phyloP scores from a whole-genome alignment of 1,139 yeast species.

The Sugiyamaella xylanicola region DNA sequence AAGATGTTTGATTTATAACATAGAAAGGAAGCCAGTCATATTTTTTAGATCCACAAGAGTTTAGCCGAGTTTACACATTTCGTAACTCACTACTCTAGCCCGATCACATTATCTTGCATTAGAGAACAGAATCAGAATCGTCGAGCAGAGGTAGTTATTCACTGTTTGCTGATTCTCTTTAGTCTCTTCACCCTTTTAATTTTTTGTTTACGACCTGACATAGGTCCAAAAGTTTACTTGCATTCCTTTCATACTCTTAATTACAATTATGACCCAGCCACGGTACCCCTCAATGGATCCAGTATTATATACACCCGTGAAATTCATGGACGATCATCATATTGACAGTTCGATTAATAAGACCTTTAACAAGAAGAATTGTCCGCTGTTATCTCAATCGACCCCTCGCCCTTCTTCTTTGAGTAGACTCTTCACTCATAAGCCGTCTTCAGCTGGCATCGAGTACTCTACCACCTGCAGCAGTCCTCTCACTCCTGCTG shows the following conservation, averaged over 20 bases:
- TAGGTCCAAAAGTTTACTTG: not conserved
- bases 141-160: no score
- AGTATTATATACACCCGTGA: conserved; percentile 8
- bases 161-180: not conserved
- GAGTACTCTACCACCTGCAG: not conserved
- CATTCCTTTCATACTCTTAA: not conserved
- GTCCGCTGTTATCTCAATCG: conserved; percentile 6
- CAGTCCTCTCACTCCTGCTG: not conserved
- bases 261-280: not conserved
- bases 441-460: not conserved
- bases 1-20: not conserved
- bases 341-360: not conserved
- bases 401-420: conserved; percentile 16
- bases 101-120: not conserved
- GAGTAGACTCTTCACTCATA: conserved; percentile 8
- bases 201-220: not conserved
- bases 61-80: not conserved
- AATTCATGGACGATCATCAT: conserved; percentile 2
- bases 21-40: not conserved
- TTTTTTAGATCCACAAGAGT: not conserved
- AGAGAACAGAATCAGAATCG: not conserved
- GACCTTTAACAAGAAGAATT: conserved; percentile 2
- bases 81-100: not conserved
- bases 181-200: not conserved
- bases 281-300: conserved; percentile 9